Percentiles rank a stretch among this genome's conserved stretches.
phyloP scores from a whole-genome alignment of 108 stramenopile genomes.

The Skeletonema tropicum region DNA sequence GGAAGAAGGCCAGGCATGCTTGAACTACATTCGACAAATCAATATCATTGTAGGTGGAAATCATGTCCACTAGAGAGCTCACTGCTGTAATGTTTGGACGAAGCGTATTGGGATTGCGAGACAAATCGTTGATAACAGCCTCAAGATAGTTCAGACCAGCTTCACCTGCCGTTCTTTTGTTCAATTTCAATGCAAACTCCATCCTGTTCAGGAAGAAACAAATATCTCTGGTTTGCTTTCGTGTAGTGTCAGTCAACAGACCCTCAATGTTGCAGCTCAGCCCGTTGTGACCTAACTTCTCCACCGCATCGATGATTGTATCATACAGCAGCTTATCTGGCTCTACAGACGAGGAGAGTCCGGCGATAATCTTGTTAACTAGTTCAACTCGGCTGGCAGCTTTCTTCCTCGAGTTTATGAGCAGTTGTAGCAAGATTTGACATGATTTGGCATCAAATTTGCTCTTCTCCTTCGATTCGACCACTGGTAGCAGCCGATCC shows the following conservation, averaged over 20 bases:
- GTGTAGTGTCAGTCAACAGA: not conserved
- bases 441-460: not conserved
- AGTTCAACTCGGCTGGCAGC: not conserved
- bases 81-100: too few relatives aligned
- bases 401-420: not conserved
- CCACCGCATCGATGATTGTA: too few relatives aligned
- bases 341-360: too few relatives aligned
- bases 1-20: not conserved
- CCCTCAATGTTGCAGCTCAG: not conserved
- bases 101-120: too few relatives aligned
- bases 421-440: not conserved
- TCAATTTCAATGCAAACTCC: conserved; percentile 11
- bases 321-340: too few relatives aligned
- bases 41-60: not conserved
- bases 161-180: not conserved
- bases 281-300: too few relatives aligned
- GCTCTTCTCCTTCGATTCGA: too few relatives aligned
- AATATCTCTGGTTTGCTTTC: not conserved
- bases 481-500: too few relatives aligned
- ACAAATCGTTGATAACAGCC: too few relatives aligned
- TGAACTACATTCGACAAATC: too few relatives aligned
- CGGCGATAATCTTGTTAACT: conserved; percentile 5
- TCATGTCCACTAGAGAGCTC: not conserved
- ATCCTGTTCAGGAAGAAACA: not conserved
- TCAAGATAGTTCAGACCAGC: too few relatives aligned